Evolutionary conservation across 1,139 yeast genomes (phyloP), one percentile per base, ranked within the genome.

Genomic region (Kurtzmaniella quercitrusa): DNA sequence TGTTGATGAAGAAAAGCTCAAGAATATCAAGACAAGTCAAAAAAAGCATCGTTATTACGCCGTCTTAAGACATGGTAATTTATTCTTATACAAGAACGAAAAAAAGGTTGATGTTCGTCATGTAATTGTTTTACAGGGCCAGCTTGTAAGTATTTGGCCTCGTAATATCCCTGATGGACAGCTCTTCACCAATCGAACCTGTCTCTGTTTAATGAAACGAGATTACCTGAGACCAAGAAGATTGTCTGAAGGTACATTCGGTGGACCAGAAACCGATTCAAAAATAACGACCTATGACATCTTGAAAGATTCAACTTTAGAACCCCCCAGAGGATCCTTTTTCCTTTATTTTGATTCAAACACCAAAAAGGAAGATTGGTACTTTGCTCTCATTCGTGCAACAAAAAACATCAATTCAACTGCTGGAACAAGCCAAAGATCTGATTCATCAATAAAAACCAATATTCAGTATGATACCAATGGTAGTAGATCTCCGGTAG

Each of bases 331-430:
- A 41, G 73, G 75, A 14, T 77, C 89, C 1, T 84, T 85, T 54
- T 93, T 76, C 62, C 63, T 91, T 2, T 88, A 89, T 59, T 79
- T 85, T 42, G 95, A 88, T 55, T 74, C 79, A 41, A 87, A 89
- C 50, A 75, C 75, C 42, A 91, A 85, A 40, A 91, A 93, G 57
- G 98, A 91, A 60, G 96, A 90, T 58, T 84, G 96, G 87, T 91
- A 91, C 60, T 89, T 89, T 63, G 81, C 88, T 1, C 68, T 91
- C 45, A 73, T 91, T n/a, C 69, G 82, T 46, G 93, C 94, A 1
- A 79, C 94, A 0, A 85, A 84, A 50, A 15, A n/a, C 52, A 10
- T 27, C 4, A 12, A 27, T 11, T 11, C 31, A 7, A 51, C 7
- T 25, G 11, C 23, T 14, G 38, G 21, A 14, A 21, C 48, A 9